Base-by-base conservation (phyloP, 179 eudicot species). In the Patellifolia procumbens region DNA sequence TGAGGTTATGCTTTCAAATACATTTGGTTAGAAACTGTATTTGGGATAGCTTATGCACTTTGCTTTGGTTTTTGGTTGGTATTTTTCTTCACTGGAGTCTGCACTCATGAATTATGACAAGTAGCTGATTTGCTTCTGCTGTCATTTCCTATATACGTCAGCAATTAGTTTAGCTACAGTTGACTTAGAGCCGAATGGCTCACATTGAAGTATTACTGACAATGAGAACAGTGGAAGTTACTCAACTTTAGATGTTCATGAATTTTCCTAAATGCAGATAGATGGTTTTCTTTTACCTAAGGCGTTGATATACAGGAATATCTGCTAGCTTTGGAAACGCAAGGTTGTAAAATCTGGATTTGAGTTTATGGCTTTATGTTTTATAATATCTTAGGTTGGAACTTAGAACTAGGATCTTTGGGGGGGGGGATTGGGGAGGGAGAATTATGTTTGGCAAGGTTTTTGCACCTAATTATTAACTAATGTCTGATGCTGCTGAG, bases 111-210 rank as follows among this genome's bases (percentile, higher is more conserved):
- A 22, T 73, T 20, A 42, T 22, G 73, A 56, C 0, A 66, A 12
- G 28, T 39, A 39, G 17, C 66, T 1, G n/a, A 70, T 46, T 22
- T 45, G 74, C 60, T 58, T 52, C 48, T 12, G 45, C 32, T 78
- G 65, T 28, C 17, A n/a, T 53, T 55, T 62, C 1, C 11, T 45
- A 4, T 46, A 46, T 34, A 20, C 52, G 6, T 12, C 35, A 10
- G 10, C 31, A 15, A 53, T 39, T 42, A 39, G 34, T 34, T 12
- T 32, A 58, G 58, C 61, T 71, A 48, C 17, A 74, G 61, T n/a
- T 37, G 61, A 74, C n/a, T 5, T 24, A 55, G 68, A 17, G 66
- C 48, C 11, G 26, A 48, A 20, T 43, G 65, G 26, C 35, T 1
- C 53, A 34, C 62, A 63, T 46, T 48, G 66, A 65, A 66, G 24